These are phyloP conservation scores for Botrytis elliptica DNA, from an alignment of 2,329 filamentous ascomycete genomes.

Conservation along the genomic window DNA sequence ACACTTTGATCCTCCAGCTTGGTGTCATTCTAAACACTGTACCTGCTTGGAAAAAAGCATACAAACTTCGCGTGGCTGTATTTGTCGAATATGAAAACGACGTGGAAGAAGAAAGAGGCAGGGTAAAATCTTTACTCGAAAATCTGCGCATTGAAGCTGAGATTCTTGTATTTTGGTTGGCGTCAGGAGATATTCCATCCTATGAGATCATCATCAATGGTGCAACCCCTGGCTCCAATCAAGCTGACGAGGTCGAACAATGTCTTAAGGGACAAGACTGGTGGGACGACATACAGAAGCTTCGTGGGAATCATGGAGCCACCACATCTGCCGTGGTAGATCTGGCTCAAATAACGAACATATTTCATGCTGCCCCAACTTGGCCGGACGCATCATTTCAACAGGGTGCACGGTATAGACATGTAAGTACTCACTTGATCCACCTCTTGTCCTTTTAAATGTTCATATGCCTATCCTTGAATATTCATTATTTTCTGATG, in stretches of 20 bases:
- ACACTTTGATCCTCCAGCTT: conserved; percentile 79
- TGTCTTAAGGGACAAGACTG: conserved; percentile 71
- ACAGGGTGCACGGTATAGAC: conserved; percentile 48
- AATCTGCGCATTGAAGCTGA: conserved; percentile 80
- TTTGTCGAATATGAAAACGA: conserved; percentile 89
- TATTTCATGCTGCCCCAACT: conserved; percentile 43
- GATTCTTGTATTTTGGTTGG: conserved; percentile 78
- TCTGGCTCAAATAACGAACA: conserved; percentile 45
- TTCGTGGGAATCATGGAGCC: conserved; percentile 44
- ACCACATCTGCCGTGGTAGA: conserved; percentile 42
- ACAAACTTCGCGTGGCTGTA: conserved; percentile 72
- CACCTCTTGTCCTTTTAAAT: too few species aligned
- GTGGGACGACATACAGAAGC: conserved; percentile 73
- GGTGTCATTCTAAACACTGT: conserved; percentile 83
- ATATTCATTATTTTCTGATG: not conserved
- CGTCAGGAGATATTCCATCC: conserved; percentile 66
- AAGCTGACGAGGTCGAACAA: conserved; percentile 61
- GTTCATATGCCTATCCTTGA: not conserved
- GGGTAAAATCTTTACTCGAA: conserved; percentile 71
- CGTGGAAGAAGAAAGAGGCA: conserved; percentile 71
- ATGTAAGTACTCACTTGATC: conserved; percentile 16
- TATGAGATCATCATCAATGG: conserved; percentile 82
- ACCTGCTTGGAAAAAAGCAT: conserved; percentile 73
- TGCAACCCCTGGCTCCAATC: conserved; percentile 52
- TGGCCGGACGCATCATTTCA: conserved; percentile 56